Base-by-base conservation (phyloP, 2,329 filamentous ascomycete species). In the Escovopsis sp. region DNA sequence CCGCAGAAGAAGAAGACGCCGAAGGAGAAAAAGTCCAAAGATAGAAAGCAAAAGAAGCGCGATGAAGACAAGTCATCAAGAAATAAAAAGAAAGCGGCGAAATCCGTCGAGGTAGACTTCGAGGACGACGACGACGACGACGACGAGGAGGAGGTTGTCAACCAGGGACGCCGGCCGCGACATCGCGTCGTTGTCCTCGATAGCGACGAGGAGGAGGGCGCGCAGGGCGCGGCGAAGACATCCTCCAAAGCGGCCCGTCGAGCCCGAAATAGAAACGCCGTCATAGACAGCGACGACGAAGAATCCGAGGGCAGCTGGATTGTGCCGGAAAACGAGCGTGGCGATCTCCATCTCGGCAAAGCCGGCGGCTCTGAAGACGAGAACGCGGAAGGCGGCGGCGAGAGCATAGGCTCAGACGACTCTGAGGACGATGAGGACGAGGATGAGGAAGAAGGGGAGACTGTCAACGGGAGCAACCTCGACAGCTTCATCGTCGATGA, bases 351-450 rank as follows among this genome's bases (percentile, higher is more conserved):
- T n/a, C 67, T 88, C 13, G 84, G 83, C 38, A 82, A 79, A 55
- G 82, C 84, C 36, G 86, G 85, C n/a, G 85, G 84, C 4, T 74
- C 76, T n/a, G 82, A 86, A 40, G 85, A 94, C 47, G 86, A 94
- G 58, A 76, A 94, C 55, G 84, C 82, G 2, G 88, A 94, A 56
- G 86, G 86, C 2, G 85, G 81, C 4, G 88, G 86, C 16, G 84
- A 93, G 43, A 85, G 76, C 57, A 68, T 94, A 39, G 73, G 73
- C 32, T 77, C 80, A 0, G 76, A 83, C 27, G 83, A 91, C 52
- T 84, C 80, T 0, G 59, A 62, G 11, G 61, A 67, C 33, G 59
- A 62, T 11, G 61, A 67, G 3, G 73, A 71, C 7, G 75, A 73
- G 24, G 67, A 68, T 9, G 70, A 74, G 9, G 69, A 68, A 2